Evolutionary conservation across 2,329 filamentous ascomycete species (phyloP).

Genomic region (Epichloe gansuensis): DNA sequence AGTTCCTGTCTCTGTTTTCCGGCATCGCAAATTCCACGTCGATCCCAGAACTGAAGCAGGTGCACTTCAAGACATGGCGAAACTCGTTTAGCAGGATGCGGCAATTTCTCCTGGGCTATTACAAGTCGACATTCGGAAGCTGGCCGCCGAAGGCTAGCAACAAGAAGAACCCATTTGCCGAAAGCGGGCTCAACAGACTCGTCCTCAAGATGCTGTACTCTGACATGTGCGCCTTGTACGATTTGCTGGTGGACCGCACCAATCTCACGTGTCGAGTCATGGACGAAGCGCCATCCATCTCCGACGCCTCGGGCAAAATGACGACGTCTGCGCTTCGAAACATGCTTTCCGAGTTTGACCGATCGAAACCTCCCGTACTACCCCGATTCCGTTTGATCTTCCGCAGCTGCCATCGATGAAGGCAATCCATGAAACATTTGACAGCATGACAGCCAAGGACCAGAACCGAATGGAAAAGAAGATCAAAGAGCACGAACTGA

Average conservation of each 20-base stretch:
- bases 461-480: slow-evolving; percentile 60
- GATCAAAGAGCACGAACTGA: slow-evolving; percentile 67
- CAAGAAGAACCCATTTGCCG: slow-evolving; percentile 83
- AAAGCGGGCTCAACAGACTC: slow-evolving; percentile 73
- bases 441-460: slow-evolving; percentile 56
- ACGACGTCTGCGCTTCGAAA: slow-evolving; percentile 60
- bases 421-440: slow-evolving; percentile 51
- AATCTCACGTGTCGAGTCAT: slow-evolving; percentile 67
- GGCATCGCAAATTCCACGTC: slow-evolving; percentile 79
- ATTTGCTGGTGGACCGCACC: slow-evolving; percentile 71
- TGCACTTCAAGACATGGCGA: slow-evolving; percentile 79
- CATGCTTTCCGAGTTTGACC: slow-evolving; percentile 78
- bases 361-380: slow-evolving; percentile 76
- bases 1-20: slow-evolving; percentile 81
- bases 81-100: slow-evolving; percentile 62
- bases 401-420: slow-evolving; percentile 64
- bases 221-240: slow-evolving; percentile 79
- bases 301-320: slow-evolving; percentile 45
- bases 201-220: slow-evolving; percentile 73
- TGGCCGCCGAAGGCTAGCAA: slow-evolving; percentile 88
- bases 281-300: slow-evolving; percentile 49
- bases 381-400: slow-evolving; percentile 87
- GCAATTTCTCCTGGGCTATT: slow-evolving; percentile 57
- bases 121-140: slow-evolving; percentile 46
- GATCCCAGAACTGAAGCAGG: slow-evolving; percentile 58